These are phyloP conservation scores for Lotus japonicus DNA, from an alignment of 306 rosid species.

Conservation along the genomic window DNA sequence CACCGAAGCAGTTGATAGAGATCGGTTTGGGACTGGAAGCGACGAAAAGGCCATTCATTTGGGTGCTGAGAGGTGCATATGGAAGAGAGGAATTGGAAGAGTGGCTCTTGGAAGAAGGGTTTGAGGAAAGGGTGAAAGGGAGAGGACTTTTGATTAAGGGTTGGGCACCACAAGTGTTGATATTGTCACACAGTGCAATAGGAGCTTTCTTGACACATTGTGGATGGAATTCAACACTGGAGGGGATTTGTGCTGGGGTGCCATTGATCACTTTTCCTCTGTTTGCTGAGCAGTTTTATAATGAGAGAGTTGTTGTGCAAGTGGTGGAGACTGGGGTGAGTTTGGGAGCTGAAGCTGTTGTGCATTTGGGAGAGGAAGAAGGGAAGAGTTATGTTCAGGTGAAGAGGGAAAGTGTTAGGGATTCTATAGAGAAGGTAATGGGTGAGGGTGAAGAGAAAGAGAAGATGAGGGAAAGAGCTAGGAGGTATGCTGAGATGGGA, in stretches of 20 bases:
- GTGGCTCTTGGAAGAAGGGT: constrained; percentile 31
- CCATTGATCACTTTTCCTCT: constrained; percentile 46
- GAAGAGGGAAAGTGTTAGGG: constrained; percentile 21
- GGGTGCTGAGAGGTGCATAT: constrained; percentile 42
- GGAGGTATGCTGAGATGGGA: constrained; percentile 19
- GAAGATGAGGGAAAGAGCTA: constrained; percentile 25
- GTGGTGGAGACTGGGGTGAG: constrained; percentile 21
- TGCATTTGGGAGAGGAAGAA: constrained; percentile 31
- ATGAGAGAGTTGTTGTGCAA: constrained; percentile 35
- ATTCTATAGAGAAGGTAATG: constrained; percentile 37
- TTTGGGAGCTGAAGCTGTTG: constrained; percentile 24
- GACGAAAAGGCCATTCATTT: constrained; percentile 50
- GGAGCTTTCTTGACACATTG: constrained; percentile 52
- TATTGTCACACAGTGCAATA: constrained; percentile 38
- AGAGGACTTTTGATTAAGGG: constrained; percentile 41
- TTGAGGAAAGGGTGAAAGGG: constrained; percentile 36
- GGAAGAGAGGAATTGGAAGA: constrained; percentile 25
- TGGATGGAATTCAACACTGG: constrained; percentile 54
- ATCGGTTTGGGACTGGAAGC: constrained; percentile 52
- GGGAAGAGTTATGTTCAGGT: constrained; percentile 20
- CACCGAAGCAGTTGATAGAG: constrained; percentile 35
- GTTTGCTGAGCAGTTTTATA: constrained; percentile 38
- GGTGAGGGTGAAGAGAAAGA: constrained; percentile 25
- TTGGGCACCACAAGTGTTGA: constrained; percentile 53
- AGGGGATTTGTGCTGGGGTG: constrained; percentile 42